Evolutionary conservation across 2,329 filamentous ascomycete genomes (phyloP).

Genomic region (Chalara sp.): DNA sequence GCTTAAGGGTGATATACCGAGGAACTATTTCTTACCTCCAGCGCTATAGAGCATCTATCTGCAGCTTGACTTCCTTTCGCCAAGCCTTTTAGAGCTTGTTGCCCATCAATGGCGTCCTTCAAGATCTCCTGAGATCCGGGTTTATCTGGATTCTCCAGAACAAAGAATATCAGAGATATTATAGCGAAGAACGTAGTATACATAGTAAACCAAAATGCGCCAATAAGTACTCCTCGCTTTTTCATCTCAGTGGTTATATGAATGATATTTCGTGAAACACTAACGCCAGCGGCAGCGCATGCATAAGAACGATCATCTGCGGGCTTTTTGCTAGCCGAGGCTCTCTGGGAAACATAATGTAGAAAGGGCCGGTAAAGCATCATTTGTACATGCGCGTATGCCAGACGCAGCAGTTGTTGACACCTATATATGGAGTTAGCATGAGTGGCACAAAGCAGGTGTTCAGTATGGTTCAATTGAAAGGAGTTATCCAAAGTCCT

Average conservation of each 20-base stretch:
- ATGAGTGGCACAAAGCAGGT: no score
- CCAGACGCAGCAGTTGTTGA: constrained; percentile 71
- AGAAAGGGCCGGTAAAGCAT: constrained; percentile 78
- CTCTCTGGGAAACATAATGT: constrained; percentile 68
- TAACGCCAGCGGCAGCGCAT: constrained; percentile 57
- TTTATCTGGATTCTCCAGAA: constrained; percentile 73
- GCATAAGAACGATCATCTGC: constrained; percentile 75
- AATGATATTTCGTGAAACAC: constrained; percentile 62
- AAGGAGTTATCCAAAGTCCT: no score
- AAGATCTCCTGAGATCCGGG: constrained; percentile 71
- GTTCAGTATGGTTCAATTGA: no score
- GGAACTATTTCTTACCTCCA: constrained; percentile 53
- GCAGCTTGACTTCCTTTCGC: constrained; percentile 83
- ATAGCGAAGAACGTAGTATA: constrained; percentile 81
- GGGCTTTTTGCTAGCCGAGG: constrained; percentile 46
- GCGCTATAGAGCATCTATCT: constrained; percentile 71
- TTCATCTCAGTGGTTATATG: constrained; percentile 76
- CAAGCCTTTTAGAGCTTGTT: constrained; percentile 72
- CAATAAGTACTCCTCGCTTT: constrained; percentile 66
- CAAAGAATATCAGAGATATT: constrained; percentile 72
- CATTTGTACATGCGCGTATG: constrained; percentile 78
- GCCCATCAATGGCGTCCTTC: constrained; percentile 77
- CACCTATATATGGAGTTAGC: constrained; percentile 30
- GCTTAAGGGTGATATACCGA: constrained; percentile 4
- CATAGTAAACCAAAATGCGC: constrained; percentile 81